Conservation (phyloP, 306 rosid species). For the Trifolium dubium region DNA sequence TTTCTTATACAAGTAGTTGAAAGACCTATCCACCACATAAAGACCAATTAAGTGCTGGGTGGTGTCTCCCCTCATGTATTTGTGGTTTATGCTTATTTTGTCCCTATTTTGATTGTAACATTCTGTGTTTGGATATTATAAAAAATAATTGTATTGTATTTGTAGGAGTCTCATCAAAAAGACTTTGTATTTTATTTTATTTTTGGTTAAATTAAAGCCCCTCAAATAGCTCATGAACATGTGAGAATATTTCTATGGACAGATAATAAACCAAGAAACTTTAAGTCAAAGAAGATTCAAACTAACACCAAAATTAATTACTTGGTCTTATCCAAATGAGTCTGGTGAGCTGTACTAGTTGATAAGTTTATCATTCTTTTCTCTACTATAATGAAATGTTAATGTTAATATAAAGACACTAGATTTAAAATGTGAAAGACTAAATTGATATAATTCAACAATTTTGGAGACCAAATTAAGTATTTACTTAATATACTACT, state of each 20-base stretch:
- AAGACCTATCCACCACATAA: neutral
- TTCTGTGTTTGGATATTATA: neutral
- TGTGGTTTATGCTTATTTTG: neutral
- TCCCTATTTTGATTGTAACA: neutral
- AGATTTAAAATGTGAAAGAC: neutral
- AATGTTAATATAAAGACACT: neutral
- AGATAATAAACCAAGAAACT: neutral
- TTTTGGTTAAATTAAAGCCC: neutral
- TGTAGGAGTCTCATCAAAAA: neutral
- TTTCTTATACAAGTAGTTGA: neutral
- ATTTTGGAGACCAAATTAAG: neutral
- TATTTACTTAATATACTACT: neutral
- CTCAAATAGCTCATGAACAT: neutral
- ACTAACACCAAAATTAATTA: slow-evolving; percentile 1
- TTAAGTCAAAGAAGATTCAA: slow-evolving; percentile 25
- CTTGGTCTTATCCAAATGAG: slow-evolving; percentile 17
- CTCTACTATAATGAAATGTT: neutral
- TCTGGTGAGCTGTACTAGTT: neutral
- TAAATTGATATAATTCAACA: neutral
- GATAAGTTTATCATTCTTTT: neutral
- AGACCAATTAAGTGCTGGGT: neutral
- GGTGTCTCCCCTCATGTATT: neutral
- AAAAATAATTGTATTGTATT: neutral
- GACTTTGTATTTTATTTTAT: neutral
- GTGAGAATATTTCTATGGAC: neutral